These are phyloP conservation scores for Peronosclerospora sorghi DNA, from an alignment of 352 stramenopile genomes.

Conservation along the genomic window DNA sequence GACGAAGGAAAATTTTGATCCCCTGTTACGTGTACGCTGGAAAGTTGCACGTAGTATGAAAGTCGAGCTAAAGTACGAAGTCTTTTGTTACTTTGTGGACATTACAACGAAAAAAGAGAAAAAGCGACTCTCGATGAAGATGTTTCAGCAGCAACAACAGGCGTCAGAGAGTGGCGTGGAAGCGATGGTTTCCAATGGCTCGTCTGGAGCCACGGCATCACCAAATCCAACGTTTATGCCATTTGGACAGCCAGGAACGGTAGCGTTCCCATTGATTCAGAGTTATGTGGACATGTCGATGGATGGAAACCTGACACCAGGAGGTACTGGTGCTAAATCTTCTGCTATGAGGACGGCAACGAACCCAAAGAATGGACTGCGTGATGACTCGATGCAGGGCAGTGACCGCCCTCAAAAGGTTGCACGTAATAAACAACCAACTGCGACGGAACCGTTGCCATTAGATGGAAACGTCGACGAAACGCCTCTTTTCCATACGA, in stretches of 20 bases:
- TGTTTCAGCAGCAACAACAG: conserved; percentile 36
- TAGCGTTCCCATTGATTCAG: conserved; percentile 33
- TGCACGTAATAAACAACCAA: conserved; percentile 15
- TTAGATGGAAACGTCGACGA: conserved; percentile 26
- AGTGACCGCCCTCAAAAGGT: conserved; percentile 41
- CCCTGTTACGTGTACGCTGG: conserved; percentile 47
- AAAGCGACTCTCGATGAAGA: conserved; percentile 51
- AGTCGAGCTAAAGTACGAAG: conserved; percentile 53
- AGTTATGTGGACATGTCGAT: conserved; percentile 33
- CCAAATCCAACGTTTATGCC: conserved; percentile 20
- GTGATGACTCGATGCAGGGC: conserved; percentile 11
- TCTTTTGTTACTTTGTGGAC: conserved; percentile 76
- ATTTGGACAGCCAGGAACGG: conserved; percentile 9
- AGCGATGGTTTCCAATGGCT: conserved; percentile 10
- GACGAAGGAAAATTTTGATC: conserved; percentile 64
- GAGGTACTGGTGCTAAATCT: conserved; percentile 2
- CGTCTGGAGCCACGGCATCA: conserved; percentile 6
- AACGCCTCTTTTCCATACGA: conserved; percentile 33
- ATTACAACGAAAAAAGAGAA: conserved; percentile 50
- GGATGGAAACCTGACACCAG: conserved; percentile 17
- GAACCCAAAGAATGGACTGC: conserved; percentile 21
- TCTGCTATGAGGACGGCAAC: conserved; percentile 1
- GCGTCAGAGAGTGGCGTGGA: conserved; percentile 7
- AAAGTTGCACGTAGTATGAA: conserved; percentile 49
- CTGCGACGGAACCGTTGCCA: conserved; percentile 11